Evolutionary conservation across 2,329 filamentous ascomycete species (phyloP).

Genomic region (Alternaria arbusti): DNA sequence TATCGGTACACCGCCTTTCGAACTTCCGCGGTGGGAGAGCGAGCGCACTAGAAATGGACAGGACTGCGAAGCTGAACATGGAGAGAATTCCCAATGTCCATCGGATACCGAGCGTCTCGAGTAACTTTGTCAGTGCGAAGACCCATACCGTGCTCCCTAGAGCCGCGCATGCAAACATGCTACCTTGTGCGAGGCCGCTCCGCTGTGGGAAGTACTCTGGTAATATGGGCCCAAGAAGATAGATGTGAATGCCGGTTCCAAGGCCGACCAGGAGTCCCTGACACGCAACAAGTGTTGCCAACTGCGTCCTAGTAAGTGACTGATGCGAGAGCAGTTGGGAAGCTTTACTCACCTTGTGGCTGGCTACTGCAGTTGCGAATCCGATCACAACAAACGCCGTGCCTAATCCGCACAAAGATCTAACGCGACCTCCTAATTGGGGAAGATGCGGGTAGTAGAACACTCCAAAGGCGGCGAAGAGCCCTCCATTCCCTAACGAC

Average conservation of each 20-base stretch:
- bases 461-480: slow-evolving; percentile 23
- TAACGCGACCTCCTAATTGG: slow-evolving; percentile 23
- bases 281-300: slow-evolving; percentile 53
- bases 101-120: slow-evolving; percentile 52
- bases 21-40: slow-evolving; percentile 50
- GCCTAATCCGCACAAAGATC: slow-evolving; percentile 19
- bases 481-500: slow-evolving; percentile 26
- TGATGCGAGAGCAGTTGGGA: neutral
- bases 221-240: slow-evolving; percentile 54
- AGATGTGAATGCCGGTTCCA: slow-evolving; percentile 55
- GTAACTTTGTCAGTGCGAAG: slow-evolving; percentile 45
- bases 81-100: slow-evolving; percentile 54
- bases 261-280: slow-evolving; percentile 54
- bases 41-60: slow-evolving; percentile 46
- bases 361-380: slow-evolving; percentile 17
- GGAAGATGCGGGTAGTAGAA: slow-evolving; percentile 27
- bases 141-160: slow-evolving; percentile 22
- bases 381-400: slow-evolving; percentile 21
- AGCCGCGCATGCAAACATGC: slow-evolving; percentile 20
- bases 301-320: slow-evolving; percentile 12
- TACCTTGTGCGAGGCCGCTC: slow-evolving; percentile 45
- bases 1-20: slow-evolving; percentile 46
- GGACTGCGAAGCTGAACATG: slow-evolving; percentile 47
- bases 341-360: slow-evolving; percentile 20
- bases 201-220: slow-evolving; percentile 60